These are phyloP conservation scores for Podaxis sp. DNA, from an alignment of 768 basidiomycete genomes.

Conservation along the genomic window DNA sequence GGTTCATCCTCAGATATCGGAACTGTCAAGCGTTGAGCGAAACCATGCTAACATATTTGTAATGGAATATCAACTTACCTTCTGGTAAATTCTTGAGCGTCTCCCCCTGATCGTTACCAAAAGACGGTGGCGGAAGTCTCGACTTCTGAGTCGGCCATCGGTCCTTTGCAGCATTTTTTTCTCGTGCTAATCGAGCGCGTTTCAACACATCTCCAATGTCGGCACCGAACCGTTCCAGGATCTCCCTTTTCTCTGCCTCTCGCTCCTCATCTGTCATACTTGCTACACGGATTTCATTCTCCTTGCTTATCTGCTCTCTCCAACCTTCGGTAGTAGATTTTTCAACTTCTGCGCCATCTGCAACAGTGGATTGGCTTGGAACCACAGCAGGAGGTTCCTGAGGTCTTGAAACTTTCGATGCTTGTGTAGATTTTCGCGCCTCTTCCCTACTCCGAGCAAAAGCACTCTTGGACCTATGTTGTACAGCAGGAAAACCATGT, in stretches of 20 bases:
- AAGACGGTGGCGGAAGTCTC: background rate
- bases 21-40: slow-evolving; percentile 9
- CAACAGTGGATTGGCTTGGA: slow-evolving; percentile 1
- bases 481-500: slow-evolving; percentile 62
- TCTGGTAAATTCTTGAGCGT: slow-evolving; percentile 16
- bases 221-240: slow-evolving; percentile 71
- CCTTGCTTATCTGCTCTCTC: slow-evolving; percentile 58
- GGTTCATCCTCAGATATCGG: slow-evolving; percentile 21
- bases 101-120: background rate
- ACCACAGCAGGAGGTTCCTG: slow-evolving; percentile 26
- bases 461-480: slow-evolving; percentile 66
- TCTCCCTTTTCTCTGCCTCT: slow-evolving; percentile 60
- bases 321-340: slow-evolving; percentile 36
- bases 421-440: slow-evolving; percentile 23
- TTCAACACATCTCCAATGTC: slow-evolving; percentile 62
- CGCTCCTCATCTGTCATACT: slow-evolving; percentile 73
- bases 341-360: background rate
- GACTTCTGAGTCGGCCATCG: background rate
- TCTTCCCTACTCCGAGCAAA: slow-evolving; percentile 53
- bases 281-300: slow-evolving; percentile 64
- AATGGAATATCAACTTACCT: slow-evolving; percentile 9
- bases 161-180: slow-evolving; percentile 19
- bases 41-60: background rate
- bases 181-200: slow-evolving; percentile 51
- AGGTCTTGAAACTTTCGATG: slow-evolving; percentile 23